phyloP scores from a whole-genome alignment of 2,329 filamentous ascomycete genomes.

The Plenodomus lindquistii region DNA sequence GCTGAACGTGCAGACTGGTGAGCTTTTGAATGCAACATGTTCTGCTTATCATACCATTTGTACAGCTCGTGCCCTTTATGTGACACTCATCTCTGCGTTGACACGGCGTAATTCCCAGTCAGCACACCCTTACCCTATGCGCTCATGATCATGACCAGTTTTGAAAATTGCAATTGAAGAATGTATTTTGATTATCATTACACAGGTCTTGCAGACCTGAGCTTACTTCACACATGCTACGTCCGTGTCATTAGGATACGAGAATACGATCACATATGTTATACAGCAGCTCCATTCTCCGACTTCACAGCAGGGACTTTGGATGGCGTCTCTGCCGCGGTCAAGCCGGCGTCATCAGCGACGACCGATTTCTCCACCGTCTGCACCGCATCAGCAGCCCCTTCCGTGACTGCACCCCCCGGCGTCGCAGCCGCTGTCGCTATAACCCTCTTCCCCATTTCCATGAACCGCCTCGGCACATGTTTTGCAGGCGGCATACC shows the following conservation, averaged over 20 bases:
- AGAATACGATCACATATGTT: neutral
- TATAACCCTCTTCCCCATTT: conserved; percentile 28
- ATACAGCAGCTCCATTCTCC: neutral
- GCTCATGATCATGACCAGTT: no score
- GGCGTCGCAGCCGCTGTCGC: neutral
- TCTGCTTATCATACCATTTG: no score
- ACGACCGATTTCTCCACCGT: neutral
- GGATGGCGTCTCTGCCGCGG: neutral
- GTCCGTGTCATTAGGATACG: neutral
- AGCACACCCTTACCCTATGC: no score
- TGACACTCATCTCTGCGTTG: no score
- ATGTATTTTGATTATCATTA: neutral
- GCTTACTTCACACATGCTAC: neutral
- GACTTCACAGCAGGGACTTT: neutral
- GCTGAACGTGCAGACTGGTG: no score
- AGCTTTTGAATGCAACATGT: no score
- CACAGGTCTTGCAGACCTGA: neutral
- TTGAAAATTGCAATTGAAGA: no score
- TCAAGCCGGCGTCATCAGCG: no score
- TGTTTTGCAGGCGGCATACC: conserved; percentile 67
- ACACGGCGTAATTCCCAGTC: no score
- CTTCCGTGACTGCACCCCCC: neutral
- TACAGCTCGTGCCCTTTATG: no score
- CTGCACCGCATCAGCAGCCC: no score
- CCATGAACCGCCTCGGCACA: conserved; percentile 75